These are phyloP conservation scores for Phaseolus coccineus DNA, from an alignment of 331 rosid genomes.

Conservation along the genomic window DNA sequence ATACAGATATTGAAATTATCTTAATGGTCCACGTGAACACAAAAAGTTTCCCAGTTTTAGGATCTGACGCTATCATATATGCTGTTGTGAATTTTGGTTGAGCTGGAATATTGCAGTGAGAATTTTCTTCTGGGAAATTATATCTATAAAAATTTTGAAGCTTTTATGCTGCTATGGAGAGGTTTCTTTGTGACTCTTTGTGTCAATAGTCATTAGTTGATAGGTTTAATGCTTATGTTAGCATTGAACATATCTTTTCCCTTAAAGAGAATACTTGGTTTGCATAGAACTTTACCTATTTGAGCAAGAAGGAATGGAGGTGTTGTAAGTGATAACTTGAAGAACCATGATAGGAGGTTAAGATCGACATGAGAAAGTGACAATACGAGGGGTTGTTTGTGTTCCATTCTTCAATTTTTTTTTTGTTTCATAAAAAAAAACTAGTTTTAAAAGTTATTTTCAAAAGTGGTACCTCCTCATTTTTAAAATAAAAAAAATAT, in stretches of 20 bases:
- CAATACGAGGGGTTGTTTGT: not conserved
- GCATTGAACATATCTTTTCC: not conserved
- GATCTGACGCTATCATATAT: not conserved
- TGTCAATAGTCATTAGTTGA: not conserved
- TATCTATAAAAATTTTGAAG: not conserved
- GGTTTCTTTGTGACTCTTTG: not conserved
- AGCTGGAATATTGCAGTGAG: not conserved
- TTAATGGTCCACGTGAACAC: not conserved
- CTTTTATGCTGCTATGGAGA: not conserved
- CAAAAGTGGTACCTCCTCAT: not conserved
- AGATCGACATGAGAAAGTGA: not conserved
- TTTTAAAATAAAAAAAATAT: not conserved
- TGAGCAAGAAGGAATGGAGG: conserved; percentile 10
- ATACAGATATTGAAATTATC: not conserved
- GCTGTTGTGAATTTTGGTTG: not conserved
- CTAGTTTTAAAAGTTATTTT: not conserved
- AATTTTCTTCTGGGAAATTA: not conserved
- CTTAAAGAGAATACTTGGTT: not conserved
- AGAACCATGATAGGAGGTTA: not conserved
- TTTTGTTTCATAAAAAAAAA: too few relatives aligned
- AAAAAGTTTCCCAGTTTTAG: conserved; percentile 21
- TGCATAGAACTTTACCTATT: not conserved
- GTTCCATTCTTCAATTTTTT: not conserved
- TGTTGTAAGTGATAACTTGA: not conserved
- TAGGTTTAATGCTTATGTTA: not conserved